Evolutionary conservation across 768 basidiomycete genomes (phyloP).

Genomic region (Lactarius deliciosus): DNA sequence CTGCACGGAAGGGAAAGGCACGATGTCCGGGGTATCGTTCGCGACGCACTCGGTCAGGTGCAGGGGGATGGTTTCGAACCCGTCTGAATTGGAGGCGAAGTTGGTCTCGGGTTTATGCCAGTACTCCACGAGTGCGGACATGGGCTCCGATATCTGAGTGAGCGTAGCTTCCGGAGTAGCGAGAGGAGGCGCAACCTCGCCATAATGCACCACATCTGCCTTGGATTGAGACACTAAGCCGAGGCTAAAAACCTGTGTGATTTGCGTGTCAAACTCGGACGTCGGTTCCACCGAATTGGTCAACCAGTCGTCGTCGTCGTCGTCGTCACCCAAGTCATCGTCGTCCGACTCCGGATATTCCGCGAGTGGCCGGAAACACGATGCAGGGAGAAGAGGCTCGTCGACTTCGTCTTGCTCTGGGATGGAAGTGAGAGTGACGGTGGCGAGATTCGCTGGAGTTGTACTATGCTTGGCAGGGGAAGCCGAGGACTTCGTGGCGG

Average conservation of each 20-base stretch:
- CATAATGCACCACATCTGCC: not conserved
- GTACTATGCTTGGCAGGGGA: not conserved
- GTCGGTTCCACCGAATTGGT: not conserved
- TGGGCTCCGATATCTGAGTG: conserved; percentile 1
- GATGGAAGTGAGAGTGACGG: conserved; percentile 1
- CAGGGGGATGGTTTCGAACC: not conserved
- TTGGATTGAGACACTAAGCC: conserved; percentile 8
- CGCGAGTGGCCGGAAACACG: conserved; percentile 15
- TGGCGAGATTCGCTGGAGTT: not conserved
- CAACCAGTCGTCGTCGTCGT: not conserved
- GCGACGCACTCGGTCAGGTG: not conserved
- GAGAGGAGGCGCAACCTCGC: conserved; percentile 1
- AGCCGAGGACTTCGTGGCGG: not conserved
- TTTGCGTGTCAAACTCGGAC: conserved; percentile 5
- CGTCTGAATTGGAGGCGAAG: not conserved
- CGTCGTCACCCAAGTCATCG: not conserved
- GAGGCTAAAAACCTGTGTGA: not conserved
- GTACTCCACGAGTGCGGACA: conserved; percentile 16
- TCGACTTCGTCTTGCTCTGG: conserved; percentile 1
- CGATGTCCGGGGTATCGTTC: not conserved
- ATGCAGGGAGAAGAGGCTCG: conserved; percentile 1
- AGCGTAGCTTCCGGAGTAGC: not conserved
- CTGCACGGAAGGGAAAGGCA: not conserved
- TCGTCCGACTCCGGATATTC: conserved; percentile 4
- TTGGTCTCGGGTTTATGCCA: conserved; percentile 2